These are phyloP conservation scores for Clathrospora elynae DNA, from an alignment of 2,329 filamentous ascomycete species.

Conservation along the genomic window DNA sequence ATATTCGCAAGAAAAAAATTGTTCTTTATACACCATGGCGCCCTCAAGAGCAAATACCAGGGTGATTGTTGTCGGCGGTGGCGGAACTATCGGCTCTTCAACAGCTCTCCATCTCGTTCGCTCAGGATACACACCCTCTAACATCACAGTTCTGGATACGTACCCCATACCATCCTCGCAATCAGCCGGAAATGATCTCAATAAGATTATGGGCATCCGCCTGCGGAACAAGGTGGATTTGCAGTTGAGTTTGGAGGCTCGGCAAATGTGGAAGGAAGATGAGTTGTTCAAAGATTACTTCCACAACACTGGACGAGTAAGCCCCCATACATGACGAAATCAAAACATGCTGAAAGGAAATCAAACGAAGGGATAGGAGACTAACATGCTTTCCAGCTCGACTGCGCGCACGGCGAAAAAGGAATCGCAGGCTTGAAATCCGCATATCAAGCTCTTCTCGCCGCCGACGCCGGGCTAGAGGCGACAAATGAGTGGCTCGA, in stretches of 20 bases:
- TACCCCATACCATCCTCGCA: constrained; percentile 54
- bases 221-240: constrained; percentile 50
- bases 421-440: constrained; percentile 43
- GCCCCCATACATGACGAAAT: constrained; percentile 1
- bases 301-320: constrained; percentile 51
- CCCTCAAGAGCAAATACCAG: constrained; percentile 26
- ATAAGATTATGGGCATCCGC: constrained; percentile 53
- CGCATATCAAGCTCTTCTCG: constrained; percentile 47
- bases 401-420: constrained; percentile 46
- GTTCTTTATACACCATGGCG: constrained; percentile 17
- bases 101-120: constrained; percentile 60
- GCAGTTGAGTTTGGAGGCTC: constrained; percentile 39
- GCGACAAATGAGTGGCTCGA: constrained; percentile 52
- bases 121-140: constrained; percentile 53
- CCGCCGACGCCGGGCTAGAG: constrained; percentile 42
- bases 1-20: neutral
- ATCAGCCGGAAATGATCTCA: constrained; percentile 58
- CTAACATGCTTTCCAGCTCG: constrained; percentile 27
- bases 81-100: constrained; percentile 59
- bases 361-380: neutral
- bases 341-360: no score
- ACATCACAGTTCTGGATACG: constrained; percentile 57
- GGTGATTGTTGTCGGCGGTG: constrained; percentile 55
- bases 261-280: constrained; percentile 54
- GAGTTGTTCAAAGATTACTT: constrained; percentile 54